phyloP scores from a whole-genome alignment of 2,329 filamentous ascomycete genomes.

The Aspergillus arachidicola region DNA sequence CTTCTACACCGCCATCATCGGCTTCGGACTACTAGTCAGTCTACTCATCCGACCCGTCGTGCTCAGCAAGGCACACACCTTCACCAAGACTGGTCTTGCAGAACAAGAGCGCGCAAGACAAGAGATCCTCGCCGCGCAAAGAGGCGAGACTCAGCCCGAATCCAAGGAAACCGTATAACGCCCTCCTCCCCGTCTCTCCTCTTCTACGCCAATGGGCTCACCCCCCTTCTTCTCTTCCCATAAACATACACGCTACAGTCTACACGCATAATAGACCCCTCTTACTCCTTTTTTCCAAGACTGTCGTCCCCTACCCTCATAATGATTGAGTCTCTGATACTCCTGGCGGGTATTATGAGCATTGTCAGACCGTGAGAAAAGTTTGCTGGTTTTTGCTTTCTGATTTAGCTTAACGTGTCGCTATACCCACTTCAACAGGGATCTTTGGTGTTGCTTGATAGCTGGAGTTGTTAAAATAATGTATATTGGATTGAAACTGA shows the following conservation, averaged over 20 bases:
- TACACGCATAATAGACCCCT: background rate
- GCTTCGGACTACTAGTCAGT: conserved; percentile 42
- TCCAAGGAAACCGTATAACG: conserved; percentile 51
- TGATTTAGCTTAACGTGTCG: background rate
- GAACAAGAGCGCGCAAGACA: conserved; percentile 47
- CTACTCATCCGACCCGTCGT: conserved; percentile 41
- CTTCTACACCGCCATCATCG: conserved; percentile 47
- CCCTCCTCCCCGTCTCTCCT: background rate
- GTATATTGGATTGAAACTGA: background rate
- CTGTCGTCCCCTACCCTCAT: background rate
- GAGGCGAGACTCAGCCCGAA: conserved; percentile 52
- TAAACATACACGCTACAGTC: background rate
- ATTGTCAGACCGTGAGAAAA: background rate
- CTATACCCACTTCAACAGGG: background rate
- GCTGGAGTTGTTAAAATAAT: background rate
- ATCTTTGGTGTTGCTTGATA: background rate
- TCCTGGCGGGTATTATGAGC: background rate
- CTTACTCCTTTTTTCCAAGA: background rate
- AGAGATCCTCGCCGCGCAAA: conserved; percentile 33
- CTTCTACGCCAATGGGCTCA: no score
- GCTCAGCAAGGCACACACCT: conserved; percentile 45
- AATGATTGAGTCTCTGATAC: background rate
- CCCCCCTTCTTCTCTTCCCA: background rate
- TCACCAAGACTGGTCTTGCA: conserved; percentile 48
- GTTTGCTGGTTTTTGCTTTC: background rate